Base-by-base conservation (phyloP, 2,329 filamentous ascomycete genomes). In the Alternaria sp. region DNA sequence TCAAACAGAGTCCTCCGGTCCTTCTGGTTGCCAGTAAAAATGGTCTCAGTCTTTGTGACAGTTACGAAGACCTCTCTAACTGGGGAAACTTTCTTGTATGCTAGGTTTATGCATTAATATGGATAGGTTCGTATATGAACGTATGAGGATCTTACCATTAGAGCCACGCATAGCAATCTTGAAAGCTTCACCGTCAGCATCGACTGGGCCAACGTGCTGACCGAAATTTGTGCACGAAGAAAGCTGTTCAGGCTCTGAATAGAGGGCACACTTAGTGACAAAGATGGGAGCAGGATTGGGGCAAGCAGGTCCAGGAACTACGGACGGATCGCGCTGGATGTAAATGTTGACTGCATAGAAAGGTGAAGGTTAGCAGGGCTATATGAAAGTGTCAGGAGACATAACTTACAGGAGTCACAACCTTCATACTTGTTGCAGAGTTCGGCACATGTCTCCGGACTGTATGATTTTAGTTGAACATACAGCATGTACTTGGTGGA, bases 331-430 rank as follows among this genome's bases (percentile, higher is more conserved):
- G 30, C 69, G 64, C 32, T 63, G 52, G 53, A 71, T 54, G 56
- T 63, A 72, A 51, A 71, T 65, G 59, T 72, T 71, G 66, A 72
- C 66, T 66, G n/a, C 3, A 12, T 8, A 3, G n/a, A 18, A 11
- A 3, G 3, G 20, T 10, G 11, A 20, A 7, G 20, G 43, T 52
- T 25, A 49, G 38, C 30, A 44, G n/a, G 22, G 30, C 22, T n/a
- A 2, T 22, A 30, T 18, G 4, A 25, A n/a, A 12, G 3, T 22
- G 16, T n/a, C 16, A 22, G 5, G 27, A 7, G 32, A 25, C 20
- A 16, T 14, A 20, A 48, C 60, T 50, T 44, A 63, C 60, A 65
- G 5, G 59, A 40, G 12, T 62, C 48, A 41, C 66, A 68, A 7
- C 50, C 51, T 5, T 12, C 11, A 12, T 45, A 14, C 1, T 11